Evolutionary conservation across 2,329 filamentous ascomycete genomes (phyloP), one percentile per base, ranked within the genome.

Genomic region (Fusarium incarnatum): DNA sequence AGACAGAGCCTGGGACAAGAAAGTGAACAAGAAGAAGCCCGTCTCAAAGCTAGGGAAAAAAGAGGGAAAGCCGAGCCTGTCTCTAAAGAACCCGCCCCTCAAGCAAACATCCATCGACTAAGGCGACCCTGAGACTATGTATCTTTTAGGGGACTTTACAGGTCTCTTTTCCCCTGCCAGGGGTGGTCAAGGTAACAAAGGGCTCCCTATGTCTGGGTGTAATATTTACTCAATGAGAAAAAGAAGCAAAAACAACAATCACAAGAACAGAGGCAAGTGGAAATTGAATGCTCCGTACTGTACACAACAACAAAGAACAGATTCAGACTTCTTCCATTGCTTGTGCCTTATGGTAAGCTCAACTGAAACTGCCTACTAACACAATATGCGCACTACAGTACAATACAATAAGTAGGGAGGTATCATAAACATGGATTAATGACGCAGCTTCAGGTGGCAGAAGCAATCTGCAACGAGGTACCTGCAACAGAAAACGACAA

Each of bases 21-120:
- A 47, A 48, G 20, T 42, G 46, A 32, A 28, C 23, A 48, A 49
- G 63, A 62, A 64, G 57, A 60, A 60, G 50, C n/a, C n/a, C n/a
- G 62, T 62, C 60, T 61, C 47, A 67, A 63, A 58, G 56, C 57
- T 67, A 57, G 60, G 66, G 53, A 56, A 50, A 15, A 48, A 65
- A 57, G 58, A 61, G 60, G 60, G 64, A 74, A 13, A 18, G 64
- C 57, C 70, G 40, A 42, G 28, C 54, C 34, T 45, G 41, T 15
- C 28, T 45, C 30, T 15, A 30, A 20, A 46, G n/a, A 30, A 58
- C 60, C 59, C 53, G 27, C 61, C 56, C 30, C 48, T 57, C 47
- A 60, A 44, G 11, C 30, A 20, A 32, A 41, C n/a, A 63, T 23
- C 28, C 22, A 23, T 22, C 20, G 23, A 9, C 41, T 44, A 44